phyloP scores from a whole-genome alignment of 257 asterid species.

The Ligustrum vulgare region DNA sequence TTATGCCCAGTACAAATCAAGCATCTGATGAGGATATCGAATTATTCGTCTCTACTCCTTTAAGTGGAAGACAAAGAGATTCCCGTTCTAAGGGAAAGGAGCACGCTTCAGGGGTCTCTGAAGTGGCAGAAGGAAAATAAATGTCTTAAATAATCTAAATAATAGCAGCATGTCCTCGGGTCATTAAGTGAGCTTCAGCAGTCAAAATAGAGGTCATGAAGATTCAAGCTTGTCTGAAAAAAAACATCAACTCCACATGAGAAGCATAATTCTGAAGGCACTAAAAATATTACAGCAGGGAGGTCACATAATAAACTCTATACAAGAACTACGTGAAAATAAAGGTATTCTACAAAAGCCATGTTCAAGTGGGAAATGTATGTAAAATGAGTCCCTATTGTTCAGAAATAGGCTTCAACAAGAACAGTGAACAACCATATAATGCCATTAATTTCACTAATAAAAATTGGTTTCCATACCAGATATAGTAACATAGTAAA shows the following conservation, averaged over 20 bases:
- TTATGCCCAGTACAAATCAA: slow-evolving; percentile 24
- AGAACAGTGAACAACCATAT: too few species aligned
- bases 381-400: too few species aligned
- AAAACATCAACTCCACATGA: slow-evolving; percentile 24
- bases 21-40: slow-evolving; percentile 23
- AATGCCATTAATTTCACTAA: too few species aligned
- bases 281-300: slow-evolving; percentile 26
- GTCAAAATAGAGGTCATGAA: slow-evolving; percentile 26
- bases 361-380: too few species aligned
- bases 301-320: too few species aligned
- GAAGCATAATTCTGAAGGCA: slow-evolving; percentile 28
- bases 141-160: slow-evolving; percentile 22
- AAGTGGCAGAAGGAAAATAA: slow-evolving; percentile 31
- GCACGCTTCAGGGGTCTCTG: slow-evolving; percentile 17
- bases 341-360: too few species aligned
- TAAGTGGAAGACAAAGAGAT: slow-evolving; percentile 23
- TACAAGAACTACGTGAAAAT: too few species aligned
- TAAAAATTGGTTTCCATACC: too few species aligned
- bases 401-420: too few species aligned
- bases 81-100: slow-evolving; percentile 1
- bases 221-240: slow-evolving; percentile 23
- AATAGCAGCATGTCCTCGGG: slow-evolving; percentile 30
- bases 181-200: slow-evolving; percentile 26
- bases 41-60: slow-evolving; percentile 22
- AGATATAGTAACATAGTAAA: too few species aligned